Percentiles rank a stretch among this genome's conserved stretches.
Conservation (phyloP, 1,139 yeast genomes). For the Citeromyces siamensis region DNA sequence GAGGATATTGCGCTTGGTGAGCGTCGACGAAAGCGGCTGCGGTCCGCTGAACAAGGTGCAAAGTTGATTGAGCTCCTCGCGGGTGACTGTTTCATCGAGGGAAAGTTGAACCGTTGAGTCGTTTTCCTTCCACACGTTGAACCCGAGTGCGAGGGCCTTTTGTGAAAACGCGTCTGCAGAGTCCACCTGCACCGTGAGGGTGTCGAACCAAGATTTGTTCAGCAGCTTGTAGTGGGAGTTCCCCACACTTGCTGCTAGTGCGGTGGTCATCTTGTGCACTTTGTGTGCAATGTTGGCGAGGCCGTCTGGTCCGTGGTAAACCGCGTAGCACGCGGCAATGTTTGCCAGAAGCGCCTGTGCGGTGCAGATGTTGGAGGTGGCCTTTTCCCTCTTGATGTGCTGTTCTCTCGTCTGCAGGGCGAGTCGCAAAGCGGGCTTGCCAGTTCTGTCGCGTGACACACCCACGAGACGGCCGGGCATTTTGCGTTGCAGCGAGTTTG, state of each 20-base stretch:
- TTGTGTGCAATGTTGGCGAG: slow-evolving; percentile 67
- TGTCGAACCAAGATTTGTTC: slow-evolving; percentile 74
- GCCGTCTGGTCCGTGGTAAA: slow-evolving; percentile 95
- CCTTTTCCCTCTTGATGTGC: slow-evolving; percentile 94
- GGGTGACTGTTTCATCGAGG: slow-evolving; percentile 75
- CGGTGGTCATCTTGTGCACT: slow-evolving; percentile 62
- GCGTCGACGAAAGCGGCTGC: slow-evolving; percentile 13
- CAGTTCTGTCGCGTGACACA: slow-evolving; percentile 82
- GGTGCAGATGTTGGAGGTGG: slow-evolving; percentile 95
- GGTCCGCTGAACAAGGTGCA: slow-evolving; percentile 42
- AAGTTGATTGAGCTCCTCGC: slow-evolving; percentile 46
- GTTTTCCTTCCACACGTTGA: slow-evolving; percentile 66
- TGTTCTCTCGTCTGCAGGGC: slow-evolving; percentile 98
- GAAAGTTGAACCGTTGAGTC: slow-evolving; percentile 57
- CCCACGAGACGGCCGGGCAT: slow-evolving; percentile 97
- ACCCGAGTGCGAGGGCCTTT: slow-evolving; percentile 48
- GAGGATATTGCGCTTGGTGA: slow-evolving; percentile 56
- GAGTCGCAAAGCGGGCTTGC: slow-evolving; percentile 77
- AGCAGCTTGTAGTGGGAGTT: slow-evolving; percentile 25
- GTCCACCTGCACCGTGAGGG: slow-evolving; percentile 55
- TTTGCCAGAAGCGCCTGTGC: slow-evolving; percentile 95
- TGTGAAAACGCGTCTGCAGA: slow-evolving; percentile 43
- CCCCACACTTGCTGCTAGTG: slow-evolving; percentile 49
- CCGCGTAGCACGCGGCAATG: slow-evolving; percentile 92
- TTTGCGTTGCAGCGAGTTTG: slow-evolving; percentile 68